These are phyloP conservation scores for Schizonepeta tenuifolia DNA, from an alignment of 257 asterid genomes.

Conservation along the genomic window DNA sequence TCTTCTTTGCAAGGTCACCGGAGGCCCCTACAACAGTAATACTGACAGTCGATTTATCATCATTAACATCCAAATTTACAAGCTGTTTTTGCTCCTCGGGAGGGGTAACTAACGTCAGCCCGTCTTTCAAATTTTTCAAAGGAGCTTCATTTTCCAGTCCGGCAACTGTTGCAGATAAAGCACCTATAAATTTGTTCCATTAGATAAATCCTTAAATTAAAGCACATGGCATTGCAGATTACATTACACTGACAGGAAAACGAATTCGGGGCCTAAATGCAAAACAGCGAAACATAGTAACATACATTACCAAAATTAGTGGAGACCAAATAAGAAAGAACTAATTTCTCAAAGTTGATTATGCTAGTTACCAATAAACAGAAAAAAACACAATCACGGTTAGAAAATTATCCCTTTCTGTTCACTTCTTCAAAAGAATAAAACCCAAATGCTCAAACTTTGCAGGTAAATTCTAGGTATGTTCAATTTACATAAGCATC, in stretches of 20 bases:
- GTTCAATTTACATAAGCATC: neutral
- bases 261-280: no score
- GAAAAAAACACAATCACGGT: neutral
- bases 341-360: neutral
- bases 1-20: slow-evolving; percentile 96
- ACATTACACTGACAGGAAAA: neutral
- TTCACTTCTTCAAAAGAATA: neutral
- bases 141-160: slow-evolving; percentile 43
- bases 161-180: slow-evolving; percentile 26
- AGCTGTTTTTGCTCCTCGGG: slow-evolving; percentile 42
- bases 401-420: neutral
- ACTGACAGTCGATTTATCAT: slow-evolving; percentile 66
- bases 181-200: slow-evolving; percentile 31
- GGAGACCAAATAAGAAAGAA: neutral
- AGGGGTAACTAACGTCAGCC: slow-evolving; percentile 36
- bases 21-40: slow-evolving; percentile 97
- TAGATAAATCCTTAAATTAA: slow-evolving; percentile 2
- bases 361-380: neutral
- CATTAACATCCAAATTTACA: slow-evolving; percentile 31
- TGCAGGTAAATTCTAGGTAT: neutral
- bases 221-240: slow-evolving; percentile 1
- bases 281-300: no score
- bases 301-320: neutral
- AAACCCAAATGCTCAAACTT: neutral
- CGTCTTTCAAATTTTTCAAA: slow-evolving; percentile 49